Percentiles rank a stretch among this genome's conserved stretches.
These are phyloP conservation scores for Madurella mycetomatis DNA, from an alignment of 2,329 filamentous ascomycete species.

Conservation along the genomic window DNA sequence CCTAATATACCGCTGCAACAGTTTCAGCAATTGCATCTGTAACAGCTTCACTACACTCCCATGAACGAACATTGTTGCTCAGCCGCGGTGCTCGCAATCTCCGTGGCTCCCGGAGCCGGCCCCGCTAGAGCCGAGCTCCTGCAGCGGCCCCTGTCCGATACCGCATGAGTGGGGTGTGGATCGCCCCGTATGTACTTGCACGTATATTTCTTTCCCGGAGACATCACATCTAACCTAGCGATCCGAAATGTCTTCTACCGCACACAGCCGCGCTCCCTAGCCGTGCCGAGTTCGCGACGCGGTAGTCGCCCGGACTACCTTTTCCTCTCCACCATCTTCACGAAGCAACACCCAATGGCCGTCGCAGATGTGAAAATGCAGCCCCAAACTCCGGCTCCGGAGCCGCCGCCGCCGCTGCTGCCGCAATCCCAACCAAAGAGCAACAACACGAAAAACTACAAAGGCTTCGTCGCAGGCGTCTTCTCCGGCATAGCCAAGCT, in stretches of 20 bases:
- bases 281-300: not conserved
- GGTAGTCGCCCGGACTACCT: not conserved
- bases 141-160: conserved; percentile 13
- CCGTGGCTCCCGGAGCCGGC: not conserved
- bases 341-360: conserved; percentile 13
- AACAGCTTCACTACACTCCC: no score
- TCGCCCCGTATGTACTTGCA: not conserved
- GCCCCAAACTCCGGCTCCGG: conserved; percentile 6
- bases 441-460: conserved; percentile 59
- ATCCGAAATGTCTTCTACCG: not conserved
- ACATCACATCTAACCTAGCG: not conserved
- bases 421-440: not conserved
- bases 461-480: conserved; percentile 94
- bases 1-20: not conserved
- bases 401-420: no score
- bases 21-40: not conserved
- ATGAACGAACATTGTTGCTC: no score
- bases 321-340: not conserved
- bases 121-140: conserved; percentile 12
- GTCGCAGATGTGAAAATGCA: conserved; percentile 4
- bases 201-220: not conserved
- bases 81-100: not conserved
- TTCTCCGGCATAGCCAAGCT: conserved; percentile 93
- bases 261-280: not conserved
- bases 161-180: conserved; percentile 11